A percentile compares a stretch with the other conserved stretches of the same genome.
These are phyloP conservation scores for Zarea fungicola DNA, from an alignment of 2,329 filamentous ascomycete genomes.

Conservation along the genomic window DNA sequence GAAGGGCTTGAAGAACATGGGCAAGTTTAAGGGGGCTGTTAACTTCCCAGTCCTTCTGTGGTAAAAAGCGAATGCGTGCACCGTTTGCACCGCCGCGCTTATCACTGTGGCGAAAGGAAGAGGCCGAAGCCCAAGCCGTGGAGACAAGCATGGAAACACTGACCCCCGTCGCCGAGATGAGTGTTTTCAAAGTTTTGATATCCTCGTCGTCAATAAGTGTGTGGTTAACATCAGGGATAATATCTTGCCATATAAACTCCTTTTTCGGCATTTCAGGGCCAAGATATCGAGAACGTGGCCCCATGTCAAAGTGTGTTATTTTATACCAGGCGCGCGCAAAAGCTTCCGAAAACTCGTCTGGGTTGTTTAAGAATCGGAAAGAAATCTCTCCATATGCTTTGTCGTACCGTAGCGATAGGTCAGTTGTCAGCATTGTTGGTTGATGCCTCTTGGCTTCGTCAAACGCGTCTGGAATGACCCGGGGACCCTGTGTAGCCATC, in stretches of 20 bases:
- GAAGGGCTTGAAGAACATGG: slow-evolving; percentile 56
- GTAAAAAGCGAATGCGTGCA: slow-evolving; percentile 67
- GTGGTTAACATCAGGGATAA: slow-evolving; percentile 55
- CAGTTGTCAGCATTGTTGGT: slow-evolving; percentile 73
- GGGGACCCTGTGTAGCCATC: slow-evolving; percentile 60
- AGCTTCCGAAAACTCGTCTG: slow-evolving; percentile 61
- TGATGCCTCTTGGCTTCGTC: slow-evolving; percentile 66
- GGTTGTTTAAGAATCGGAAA: slow-evolving; percentile 62
- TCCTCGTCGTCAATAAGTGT: slow-evolving; percentile 58
- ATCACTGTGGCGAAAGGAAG: slow-evolving; percentile 68
- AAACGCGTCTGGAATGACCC: slow-evolving; percentile 69
- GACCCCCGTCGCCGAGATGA: slow-evolving; percentile 59
- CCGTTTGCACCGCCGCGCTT: slow-evolving; percentile 82
- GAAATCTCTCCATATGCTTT: slow-evolving; percentile 72
- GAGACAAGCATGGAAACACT: slow-evolving; percentile 57
- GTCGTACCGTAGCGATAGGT: slow-evolving; percentile 67
- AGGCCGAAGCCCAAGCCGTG: slow-evolving; percentile 64
- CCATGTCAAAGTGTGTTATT: slow-evolving; percentile 75
- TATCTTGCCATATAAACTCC: slow-evolving; percentile 70
- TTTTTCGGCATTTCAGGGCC: slow-evolving; percentile 70
- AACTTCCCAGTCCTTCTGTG: slow-evolving; percentile 66
- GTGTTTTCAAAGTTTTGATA: slow-evolving; percentile 60
- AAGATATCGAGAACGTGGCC: slow-evolving; percentile 63
- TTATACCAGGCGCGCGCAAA: slow-evolving; percentile 79
- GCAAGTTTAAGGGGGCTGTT: slow-evolving; percentile 67